Conservation (phyloP, 2,329 filamentous ascomycete genomes). For the Leptographium galeiforme region DNA sequence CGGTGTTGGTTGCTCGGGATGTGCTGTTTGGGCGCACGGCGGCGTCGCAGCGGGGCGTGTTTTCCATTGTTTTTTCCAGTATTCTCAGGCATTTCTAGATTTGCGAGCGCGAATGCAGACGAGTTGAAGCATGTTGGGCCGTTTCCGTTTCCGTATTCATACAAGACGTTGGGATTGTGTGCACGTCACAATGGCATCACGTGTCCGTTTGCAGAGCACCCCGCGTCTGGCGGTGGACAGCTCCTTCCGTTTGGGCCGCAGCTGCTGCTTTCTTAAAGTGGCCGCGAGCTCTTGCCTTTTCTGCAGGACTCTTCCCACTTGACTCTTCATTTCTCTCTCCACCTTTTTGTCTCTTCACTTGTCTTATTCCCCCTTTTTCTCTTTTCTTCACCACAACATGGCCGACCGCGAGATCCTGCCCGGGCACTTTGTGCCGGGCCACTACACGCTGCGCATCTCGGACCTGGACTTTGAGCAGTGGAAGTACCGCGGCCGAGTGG, state of each 20-base stretch:
- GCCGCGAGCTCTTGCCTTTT: not conserved
- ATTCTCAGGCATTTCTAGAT: too few relatives aligned
- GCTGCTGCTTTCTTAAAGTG: too few relatives aligned
- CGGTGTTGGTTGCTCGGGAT: too few relatives aligned
- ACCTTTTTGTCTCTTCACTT: not conserved
- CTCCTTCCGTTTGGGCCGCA: too few relatives aligned
- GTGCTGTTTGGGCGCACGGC: too few relatives aligned
- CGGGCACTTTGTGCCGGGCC: slow-evolving; percentile 58
- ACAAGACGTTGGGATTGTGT: not conserved
- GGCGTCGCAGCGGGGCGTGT: too few relatives aligned
- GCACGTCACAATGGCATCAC: too few relatives aligned
- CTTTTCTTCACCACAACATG: slow-evolving; percentile 22
- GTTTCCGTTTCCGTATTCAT: not conserved
- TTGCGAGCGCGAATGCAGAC: too few relatives aligned
- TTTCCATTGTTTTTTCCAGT: too few relatives aligned
- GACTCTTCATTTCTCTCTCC: not conserved
- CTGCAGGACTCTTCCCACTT: not conserved
- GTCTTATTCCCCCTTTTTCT: not conserved
- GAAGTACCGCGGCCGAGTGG: slow-evolving; percentile 73
- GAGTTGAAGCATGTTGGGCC: too few relatives aligned
- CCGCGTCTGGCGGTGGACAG: too few relatives aligned
- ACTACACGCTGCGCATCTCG: slow-evolving; percentile 73
- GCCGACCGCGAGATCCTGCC: slow-evolving; percentile 50
- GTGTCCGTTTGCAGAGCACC: too few relatives aligned
- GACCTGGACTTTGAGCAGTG: slow-evolving; percentile 63